These are phyloP conservation scores for Aspergillus cavernicola DNA, from an alignment of 495 filamentous ascomycete species.

Conservation along the genomic window DNA sequence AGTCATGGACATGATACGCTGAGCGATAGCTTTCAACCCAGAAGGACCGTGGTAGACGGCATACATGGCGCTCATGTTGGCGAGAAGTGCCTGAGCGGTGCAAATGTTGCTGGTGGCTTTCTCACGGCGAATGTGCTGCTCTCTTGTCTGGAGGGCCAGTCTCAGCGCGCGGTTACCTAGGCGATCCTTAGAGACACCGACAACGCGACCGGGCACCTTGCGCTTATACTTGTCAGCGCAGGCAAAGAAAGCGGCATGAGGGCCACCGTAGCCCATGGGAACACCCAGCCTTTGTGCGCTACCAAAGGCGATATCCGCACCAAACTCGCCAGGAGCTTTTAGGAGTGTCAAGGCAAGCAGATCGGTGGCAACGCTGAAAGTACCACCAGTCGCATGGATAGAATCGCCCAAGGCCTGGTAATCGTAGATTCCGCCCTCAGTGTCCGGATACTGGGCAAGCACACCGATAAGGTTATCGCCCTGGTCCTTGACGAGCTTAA, in stretches of 20 bases:
- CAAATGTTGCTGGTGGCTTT: constrained; percentile 99
- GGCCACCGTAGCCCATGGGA: constrained; percentile 90
- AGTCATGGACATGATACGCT: constrained; percentile 68
- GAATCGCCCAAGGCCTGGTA: constrained; percentile 69
- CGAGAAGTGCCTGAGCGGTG: constrained; percentile 90
- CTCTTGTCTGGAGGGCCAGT: constrained; percentile 87
- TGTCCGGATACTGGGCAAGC: constrained; percentile 92
- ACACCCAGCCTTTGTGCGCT: constrained; percentile 95
- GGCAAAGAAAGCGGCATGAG: constrained; percentile 96
- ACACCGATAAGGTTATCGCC: constrained; percentile 87
- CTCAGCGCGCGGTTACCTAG: constrained; percentile 81
- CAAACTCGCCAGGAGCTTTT: constrained; percentile 92
- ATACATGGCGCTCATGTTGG: constrained; percentile 97
- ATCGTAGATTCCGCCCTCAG: constrained; percentile 75
- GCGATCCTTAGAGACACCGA: constrained; percentile 91
- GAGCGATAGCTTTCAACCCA: constrained; percentile 81
- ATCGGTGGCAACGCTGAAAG: constrained; percentile 88
- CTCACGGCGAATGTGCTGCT: constrained; percentile 96
- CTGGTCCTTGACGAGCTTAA: constrained; percentile 62
- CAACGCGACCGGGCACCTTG: constrained; percentile 90
- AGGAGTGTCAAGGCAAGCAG: constrained; percentile 85
- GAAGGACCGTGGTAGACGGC: constrained; percentile 93
- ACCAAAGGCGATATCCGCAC: constrained; percentile 95
- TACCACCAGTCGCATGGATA: constrained; percentile 75
- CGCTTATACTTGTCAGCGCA: constrained; percentile 90